These are phyloP conservation scores for Fusarium citri DNA, from an alignment of 2,329 filamentous ascomycete species.

Conservation along the genomic window DNA sequence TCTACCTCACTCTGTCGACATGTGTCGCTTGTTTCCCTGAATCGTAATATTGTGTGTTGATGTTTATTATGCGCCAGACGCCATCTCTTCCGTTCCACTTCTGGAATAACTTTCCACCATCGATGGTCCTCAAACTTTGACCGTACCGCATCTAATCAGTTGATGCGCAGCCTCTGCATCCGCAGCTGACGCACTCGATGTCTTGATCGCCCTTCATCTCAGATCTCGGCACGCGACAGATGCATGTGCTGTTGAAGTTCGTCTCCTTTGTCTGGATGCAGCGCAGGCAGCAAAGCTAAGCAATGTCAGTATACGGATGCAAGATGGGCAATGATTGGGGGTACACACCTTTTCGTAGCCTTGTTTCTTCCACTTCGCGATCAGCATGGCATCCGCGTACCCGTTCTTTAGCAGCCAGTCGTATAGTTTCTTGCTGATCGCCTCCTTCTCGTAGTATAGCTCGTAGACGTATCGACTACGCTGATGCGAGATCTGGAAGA, in stretches of 20 bases:
- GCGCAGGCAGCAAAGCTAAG: slow-evolving; percentile 87
- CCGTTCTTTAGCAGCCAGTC: slow-evolving; percentile 97
- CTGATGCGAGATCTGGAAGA: slow-evolving; percentile 97
- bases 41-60: slow-evolving; percentile 14
- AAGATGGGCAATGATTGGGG: not conserved
- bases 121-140: not conserved
- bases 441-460: slow-evolving; percentile 97
- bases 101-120: not conserved
- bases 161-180: slow-evolving; percentile 90
- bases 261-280: slow-evolving; percentile 99
- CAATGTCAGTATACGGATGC: slow-evolving; percentile 40
- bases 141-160: slow-evolving; percentile 69
- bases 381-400: slow-evolving; percentile 94
- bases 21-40: slow-evolving; percentile 15
- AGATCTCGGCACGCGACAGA: slow-evolving; percentile 91
- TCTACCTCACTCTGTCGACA: slow-evolving; percentile 50
- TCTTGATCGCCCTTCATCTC: slow-evolving; percentile 91
- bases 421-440: slow-evolving; percentile 91
- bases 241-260: slow-evolving; percentile 97
- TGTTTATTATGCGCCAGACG: slow-evolving; percentile 43
- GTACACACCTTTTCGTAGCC: slow-evolving; percentile 90
- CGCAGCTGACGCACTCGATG: slow-evolving; percentile 94
- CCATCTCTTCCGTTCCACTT: slow-evolving; percentile 31
- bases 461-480: slow-evolving; percentile 95
- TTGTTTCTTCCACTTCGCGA: slow-evolving; percentile 99